Percentiles rank a stretch among this genome's conserved stretches.
Conservation (phyloP, 148 eudicot species). For the Vaccinium myrtillus region DNA sequence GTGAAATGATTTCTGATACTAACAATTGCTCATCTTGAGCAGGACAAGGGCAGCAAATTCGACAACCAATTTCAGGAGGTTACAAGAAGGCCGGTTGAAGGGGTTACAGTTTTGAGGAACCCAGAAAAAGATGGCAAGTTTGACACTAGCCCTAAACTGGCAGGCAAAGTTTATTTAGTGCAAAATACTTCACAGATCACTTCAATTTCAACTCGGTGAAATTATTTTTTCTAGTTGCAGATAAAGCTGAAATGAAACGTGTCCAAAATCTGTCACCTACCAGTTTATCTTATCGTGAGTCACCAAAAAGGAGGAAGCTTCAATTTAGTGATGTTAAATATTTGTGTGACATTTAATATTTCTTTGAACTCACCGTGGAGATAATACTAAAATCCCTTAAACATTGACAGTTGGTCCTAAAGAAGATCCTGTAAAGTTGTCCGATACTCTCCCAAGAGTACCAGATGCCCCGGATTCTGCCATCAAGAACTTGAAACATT, state of each 20-base stretch:
- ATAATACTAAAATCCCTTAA: not conserved
- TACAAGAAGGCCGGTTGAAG: slow-evolving; percentile 24
- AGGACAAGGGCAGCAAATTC: not conserved
- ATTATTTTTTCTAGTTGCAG: not conserved
- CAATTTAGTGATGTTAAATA: slow-evolving; percentile 11
- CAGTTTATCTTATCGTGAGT: not conserved
- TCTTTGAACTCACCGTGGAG: not conserved
- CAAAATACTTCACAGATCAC: not conserved
- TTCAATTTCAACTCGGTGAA: not conserved
- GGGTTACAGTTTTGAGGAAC: slow-evolving; percentile 7
- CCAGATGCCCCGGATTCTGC: slow-evolving; percentile 12
- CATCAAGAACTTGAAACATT: not conserved
- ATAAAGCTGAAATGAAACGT: slow-evolving; percentile 1
- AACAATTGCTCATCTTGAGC: not conserved
- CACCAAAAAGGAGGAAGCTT: slow-evolving; percentile 17
- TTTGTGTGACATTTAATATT: not conserved
- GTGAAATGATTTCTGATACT: not conserved
- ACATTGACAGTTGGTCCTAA: not conserved
- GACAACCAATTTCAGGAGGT: slow-evolving; percentile 8
- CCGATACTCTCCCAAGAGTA: not conserved
- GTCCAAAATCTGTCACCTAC: not conserved
- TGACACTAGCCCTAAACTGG: not conserved
- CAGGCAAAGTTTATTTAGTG: not conserved
- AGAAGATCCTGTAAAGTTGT: slow-evolving; percentile 5
- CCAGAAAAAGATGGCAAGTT: slow-evolving; percentile 9